A percentile compares a stretch with the other conserved stretches of the same genome.
Evolutionary conservation across 768 basidiomycete species (phyloP).

Genomic region (Mycena crocata): DNA sequence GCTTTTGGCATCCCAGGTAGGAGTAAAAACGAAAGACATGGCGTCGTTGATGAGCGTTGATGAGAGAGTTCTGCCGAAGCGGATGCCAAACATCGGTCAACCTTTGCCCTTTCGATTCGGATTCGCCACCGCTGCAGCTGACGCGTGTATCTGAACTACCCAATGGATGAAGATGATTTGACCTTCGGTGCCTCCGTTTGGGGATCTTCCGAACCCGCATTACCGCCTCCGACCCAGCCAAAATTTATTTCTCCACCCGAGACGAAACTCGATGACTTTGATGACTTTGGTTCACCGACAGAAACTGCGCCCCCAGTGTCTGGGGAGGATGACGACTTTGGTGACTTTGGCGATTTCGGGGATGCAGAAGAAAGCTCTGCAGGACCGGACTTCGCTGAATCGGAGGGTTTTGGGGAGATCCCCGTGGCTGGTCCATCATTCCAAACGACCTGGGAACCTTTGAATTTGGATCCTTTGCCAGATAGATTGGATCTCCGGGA

Average conservation of each 20-base stretch:
- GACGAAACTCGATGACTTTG: conserved; percentile 64
- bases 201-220: conserved; percentile 60
- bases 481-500: conserved; percentile 64
- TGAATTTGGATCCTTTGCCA: conserved; percentile 75
- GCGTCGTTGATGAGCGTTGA: too few relatives aligned
- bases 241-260: conserved; percentile 35
- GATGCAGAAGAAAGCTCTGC: conserved; percentile 59
- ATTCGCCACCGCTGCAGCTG: background rate
- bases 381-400: conserved; percentile 51
- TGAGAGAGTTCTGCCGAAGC: background rate
- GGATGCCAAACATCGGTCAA: conserved; percentile 9
- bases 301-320: conserved; percentile 58
- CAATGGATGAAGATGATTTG: conserved; percentile 77
- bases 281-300: conserved; percentile 65
- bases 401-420: conserved; percentile 50
- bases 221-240: conserved; percentile 42
- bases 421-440: conserved; percentile 56
- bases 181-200: conserved; percentile 81
- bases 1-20: conserved; percentile 56
- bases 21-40: conserved; percentile 71
- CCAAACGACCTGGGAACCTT: conserved; percentile 65
- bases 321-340: conserved; percentile 80
- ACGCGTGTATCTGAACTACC: conserved; percentile 3
- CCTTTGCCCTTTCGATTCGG: background rate
- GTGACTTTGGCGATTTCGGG: conserved; percentile 90